Conservation (phyloP, 2,329 filamentous ascomycete genomes). For the Penicillium sp. region DNA sequence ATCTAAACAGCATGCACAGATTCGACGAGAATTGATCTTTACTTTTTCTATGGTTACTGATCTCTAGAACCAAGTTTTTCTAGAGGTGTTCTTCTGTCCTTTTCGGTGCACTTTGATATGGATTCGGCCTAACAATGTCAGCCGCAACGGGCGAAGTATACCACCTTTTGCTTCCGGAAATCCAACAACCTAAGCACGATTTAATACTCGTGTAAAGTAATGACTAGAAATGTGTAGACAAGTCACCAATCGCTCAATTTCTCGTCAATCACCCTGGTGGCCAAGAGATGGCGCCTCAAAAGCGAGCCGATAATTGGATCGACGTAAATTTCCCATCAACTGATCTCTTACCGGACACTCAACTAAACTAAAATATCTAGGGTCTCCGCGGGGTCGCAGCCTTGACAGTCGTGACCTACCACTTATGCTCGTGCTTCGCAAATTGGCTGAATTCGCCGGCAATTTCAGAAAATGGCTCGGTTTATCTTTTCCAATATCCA, state of each 20-base stretch:
- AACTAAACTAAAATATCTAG: constrained; percentile 17
- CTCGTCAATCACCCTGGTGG: neutral
- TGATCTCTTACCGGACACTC: neutral
- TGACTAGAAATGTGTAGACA: neutral
- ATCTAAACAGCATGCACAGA: too few species aligned
- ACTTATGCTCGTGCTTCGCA: constrained; percentile 41
- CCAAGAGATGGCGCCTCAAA: neutral
- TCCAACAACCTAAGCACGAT: neutral
- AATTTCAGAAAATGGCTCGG: constrained; percentile 12
- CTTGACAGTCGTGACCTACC: constrained; percentile 42
- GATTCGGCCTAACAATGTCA: neutral
- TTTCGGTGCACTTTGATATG: neutral
- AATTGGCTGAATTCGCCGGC: constrained; percentile 40
- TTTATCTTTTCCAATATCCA: constrained; percentile 25
- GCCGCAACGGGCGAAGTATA: neutral
- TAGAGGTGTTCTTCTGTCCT: neutral
- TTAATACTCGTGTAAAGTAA: neutral
- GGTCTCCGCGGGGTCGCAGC: constrained; percentile 43
- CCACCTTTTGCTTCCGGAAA: neutral
- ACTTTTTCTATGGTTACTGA: too few species aligned
- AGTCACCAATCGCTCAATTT: neutral
- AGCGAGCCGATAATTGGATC: constrained; percentile 9
- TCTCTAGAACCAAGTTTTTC: neutral
- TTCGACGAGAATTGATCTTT: too few species aligned
- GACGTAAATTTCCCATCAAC: constrained; percentile 1